Evolutionary conservation across 1,284 basidiomycete species (phyloP).

Genomic region (Irpex sp.): DNA sequence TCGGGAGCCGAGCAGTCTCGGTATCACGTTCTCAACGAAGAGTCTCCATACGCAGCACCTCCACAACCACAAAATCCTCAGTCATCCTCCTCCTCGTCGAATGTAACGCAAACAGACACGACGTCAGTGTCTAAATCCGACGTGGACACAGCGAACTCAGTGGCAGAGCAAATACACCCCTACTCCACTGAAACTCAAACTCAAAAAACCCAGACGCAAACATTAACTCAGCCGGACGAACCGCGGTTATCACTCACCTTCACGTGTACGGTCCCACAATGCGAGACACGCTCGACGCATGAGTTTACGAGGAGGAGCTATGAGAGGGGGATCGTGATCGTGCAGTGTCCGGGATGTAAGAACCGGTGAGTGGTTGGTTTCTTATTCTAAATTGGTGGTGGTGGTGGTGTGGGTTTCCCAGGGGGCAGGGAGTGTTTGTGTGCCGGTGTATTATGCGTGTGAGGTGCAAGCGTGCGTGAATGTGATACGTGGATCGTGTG

Average conservation of each 20-base stretch:
- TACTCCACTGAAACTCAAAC: not conserved
- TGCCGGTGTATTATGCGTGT: not conserved
- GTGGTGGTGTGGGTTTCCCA: not conserved
- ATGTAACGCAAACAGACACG: not conserved
- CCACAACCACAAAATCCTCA: not conserved
- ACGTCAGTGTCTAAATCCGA: not conserved
- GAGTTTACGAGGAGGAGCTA: slow-evolving; percentile 86
- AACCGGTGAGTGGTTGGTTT: slow-evolving; percentile 58
- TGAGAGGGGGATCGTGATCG: slow-evolving; percentile 84
- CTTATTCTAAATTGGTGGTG: no score
- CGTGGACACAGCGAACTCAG: not conserved
- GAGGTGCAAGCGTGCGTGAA: slow-evolving; percentile 3
- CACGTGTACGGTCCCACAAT: slow-evolving; percentile 82
- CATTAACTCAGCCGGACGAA: slow-evolving; percentile 27
- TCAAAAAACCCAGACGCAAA: no score
- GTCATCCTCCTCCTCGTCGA: not conserved
- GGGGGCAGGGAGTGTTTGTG: not conserved
- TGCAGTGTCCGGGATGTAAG: slow-evolving; percentile 90
- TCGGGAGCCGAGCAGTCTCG: not conserved
- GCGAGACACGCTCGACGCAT: slow-evolving; percentile 83
- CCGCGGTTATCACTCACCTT: slow-evolving; percentile 76
- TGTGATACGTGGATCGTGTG: slow-evolving; percentile 6
- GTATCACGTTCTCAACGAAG: not conserved
- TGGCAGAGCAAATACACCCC: not conserved
- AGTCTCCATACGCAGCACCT: not conserved